phyloP scores from a whole-genome alignment of 2,329 filamentous ascomycete species.

The Ophiosphaerella herpotricha region DNA sequence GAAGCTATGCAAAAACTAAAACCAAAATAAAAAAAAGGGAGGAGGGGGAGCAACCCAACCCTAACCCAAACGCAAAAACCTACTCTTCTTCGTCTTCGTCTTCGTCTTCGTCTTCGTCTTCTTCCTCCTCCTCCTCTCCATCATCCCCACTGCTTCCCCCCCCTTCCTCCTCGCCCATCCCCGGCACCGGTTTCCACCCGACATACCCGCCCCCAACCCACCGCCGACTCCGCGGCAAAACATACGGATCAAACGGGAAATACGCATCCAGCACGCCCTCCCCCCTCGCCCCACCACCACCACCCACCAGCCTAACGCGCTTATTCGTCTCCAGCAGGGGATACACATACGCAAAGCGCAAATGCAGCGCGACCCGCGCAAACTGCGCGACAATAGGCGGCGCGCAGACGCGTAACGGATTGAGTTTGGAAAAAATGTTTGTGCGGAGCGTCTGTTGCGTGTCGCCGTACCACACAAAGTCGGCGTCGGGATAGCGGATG shows the following conservation, averaged over 20 bases:
- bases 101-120: constrained; percentile 22
- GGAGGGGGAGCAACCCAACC: too few relatives aligned
- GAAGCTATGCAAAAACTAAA: too few relatives aligned
- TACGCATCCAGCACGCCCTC: constrained; percentile 90
- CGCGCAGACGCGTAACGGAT: constrained; percentile 93
- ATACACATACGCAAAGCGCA: constrained; percentile 88
- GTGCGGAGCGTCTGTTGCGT: constrained; percentile 74
- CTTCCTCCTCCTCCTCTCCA: constrained; percentile 36
- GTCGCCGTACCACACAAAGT: constrained; percentile 76
- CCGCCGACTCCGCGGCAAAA: constrained; percentile 80
- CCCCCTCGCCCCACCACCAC: constrained; percentile 59
- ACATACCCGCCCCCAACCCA: constrained; percentile 72
- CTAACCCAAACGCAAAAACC: too few relatives aligned
- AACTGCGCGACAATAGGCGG: constrained; percentile 90
- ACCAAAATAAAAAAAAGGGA: too few relatives aligned
- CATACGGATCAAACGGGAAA: constrained; percentile 97
- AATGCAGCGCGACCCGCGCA: constrained; percentile 81
- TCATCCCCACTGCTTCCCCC: constrained; percentile 51
- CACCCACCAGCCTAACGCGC: constrained; percentile 75
- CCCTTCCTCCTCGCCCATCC: constrained; percentile 49
- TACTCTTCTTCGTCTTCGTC: constrained; percentile 4
- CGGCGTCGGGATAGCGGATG: constrained; percentile 68
- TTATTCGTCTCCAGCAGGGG: constrained; percentile 91
- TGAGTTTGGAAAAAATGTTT: constrained; percentile 86
- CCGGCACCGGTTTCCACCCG: constrained; percentile 44